Conservation (phyloP, 2,329 filamentous ascomycete species). For the Talaromyces albobiverticillius region DNA sequence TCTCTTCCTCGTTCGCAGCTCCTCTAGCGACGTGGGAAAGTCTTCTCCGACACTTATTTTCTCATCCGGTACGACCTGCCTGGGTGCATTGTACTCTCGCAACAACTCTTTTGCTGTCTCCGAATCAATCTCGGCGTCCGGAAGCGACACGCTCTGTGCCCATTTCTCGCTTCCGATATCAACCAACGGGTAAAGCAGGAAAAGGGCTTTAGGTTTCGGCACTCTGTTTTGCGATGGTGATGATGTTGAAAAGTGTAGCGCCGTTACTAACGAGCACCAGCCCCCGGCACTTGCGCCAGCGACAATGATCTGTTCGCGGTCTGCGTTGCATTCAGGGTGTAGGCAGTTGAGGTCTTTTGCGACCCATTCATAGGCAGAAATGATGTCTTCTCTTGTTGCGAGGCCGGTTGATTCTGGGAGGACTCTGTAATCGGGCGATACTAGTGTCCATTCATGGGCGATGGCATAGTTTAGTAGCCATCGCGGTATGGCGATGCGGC, state of each 20-base stretch:
- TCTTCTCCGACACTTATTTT: slow-evolving; percentile 6
- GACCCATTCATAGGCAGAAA: slow-evolving; percentile 4
- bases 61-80: not conserved
- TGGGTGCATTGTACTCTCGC: not conserved
- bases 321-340: not conserved
- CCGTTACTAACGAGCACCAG: slow-evolving; percentile 2
- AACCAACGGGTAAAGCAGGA: slow-evolving; percentile 1
- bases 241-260: not conserved
- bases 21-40: not conserved
- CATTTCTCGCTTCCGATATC: slow-evolving; percentile 1
- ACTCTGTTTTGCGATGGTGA: not conserved
- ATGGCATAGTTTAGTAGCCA: slow-evolving; percentile 7
- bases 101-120: not conserved
- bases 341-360: not conserved
- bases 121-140: not conserved
- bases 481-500: not conserved
- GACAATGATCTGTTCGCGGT: not conserved
- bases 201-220: slow-evolving; percentile 1
- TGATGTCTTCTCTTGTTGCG: not conserved
- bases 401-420: slow-evolving; percentile 7
- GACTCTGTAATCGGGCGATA: slow-evolving; percentile 7
- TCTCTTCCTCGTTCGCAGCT: not conserved
- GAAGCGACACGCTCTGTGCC: not conserved
- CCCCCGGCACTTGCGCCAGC: slow-evolving; percentile 9
- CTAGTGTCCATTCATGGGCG: slow-evolving; percentile 7